Conservation (phyloP, 495 filamentous ascomycete genomes). For the Emericellopsis terricola region DNA sequence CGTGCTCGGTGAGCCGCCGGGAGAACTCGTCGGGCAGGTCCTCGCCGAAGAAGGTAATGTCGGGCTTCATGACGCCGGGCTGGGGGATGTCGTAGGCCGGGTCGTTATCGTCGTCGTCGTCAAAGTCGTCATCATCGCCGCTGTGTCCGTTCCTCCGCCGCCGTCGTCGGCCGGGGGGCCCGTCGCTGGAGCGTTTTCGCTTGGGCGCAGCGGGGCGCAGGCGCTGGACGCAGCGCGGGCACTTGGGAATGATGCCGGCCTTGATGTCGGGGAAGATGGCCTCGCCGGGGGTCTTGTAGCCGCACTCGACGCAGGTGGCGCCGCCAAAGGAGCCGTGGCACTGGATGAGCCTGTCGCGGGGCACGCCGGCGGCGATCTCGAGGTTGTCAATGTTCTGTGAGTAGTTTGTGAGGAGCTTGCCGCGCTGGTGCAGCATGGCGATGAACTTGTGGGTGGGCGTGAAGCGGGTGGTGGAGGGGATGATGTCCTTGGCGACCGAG, state of each 20-base stretch:
- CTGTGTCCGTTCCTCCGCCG: constrained; percentile 34
- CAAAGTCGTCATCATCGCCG: constrained; percentile 20
- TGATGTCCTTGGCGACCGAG: constrained; percentile 74
- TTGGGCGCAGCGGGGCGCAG: constrained; percentile 36
- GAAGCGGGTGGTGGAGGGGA: constrained; percentile 52
- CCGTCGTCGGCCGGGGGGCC: constrained; percentile 31
- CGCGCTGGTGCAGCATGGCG: constrained; percentile 76
- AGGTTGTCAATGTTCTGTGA: constrained; percentile 99
- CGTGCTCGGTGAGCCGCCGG: constrained; percentile 58
- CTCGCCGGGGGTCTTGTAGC: constrained; percentile 53
- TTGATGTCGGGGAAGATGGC: constrained; percentile 64
- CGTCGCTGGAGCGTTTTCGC: constrained; percentile 56
- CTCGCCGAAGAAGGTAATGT: constrained; percentile 97
- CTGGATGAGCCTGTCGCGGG: constrained; percentile 72
- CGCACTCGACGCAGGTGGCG: constrained; percentile 76
- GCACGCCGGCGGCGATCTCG: constrained; percentile 72
- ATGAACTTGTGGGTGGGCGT: constrained; percentile 94
- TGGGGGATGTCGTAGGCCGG: constrained; percentile 47
- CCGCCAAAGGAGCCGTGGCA: constrained; percentile 93
- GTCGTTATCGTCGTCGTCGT: constrained; percentile 37
- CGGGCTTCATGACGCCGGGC: constrained; percentile 95
- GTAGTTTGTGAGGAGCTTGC: constrained; percentile 88
- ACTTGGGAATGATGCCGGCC: constrained; percentile 49
- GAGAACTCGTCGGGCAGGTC: constrained; percentile 69
- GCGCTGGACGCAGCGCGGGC: constrained; percentile 36